Conservation (phyloP, 2,329 filamentous ascomycete genomes). For the Aspergillus transmontanensis region DNA sequence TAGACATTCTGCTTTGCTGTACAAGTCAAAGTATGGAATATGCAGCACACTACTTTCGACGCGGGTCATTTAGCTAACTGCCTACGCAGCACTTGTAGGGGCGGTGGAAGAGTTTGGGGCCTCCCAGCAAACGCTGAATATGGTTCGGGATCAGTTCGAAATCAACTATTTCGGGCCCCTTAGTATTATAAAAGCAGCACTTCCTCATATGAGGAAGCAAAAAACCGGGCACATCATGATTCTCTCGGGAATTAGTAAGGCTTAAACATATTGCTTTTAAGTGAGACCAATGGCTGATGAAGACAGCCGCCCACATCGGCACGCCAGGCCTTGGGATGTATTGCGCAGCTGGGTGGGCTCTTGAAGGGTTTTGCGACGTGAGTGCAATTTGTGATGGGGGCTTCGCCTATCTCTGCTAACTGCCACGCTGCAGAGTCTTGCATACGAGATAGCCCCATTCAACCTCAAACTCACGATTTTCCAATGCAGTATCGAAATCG, state of each 20-base stretch:
- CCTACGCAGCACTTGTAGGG: conserved; percentile 71
- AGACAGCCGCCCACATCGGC: conserved; percentile 76
- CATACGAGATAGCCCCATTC: conserved; percentile 95
- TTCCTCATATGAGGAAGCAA: conserved; percentile 78
- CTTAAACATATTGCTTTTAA: background rate
- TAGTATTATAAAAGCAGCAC: conserved; percentile 87
- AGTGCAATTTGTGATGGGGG: conserved; percentile 9
- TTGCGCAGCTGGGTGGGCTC: conserved; percentile 88
- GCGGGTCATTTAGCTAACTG: conserved; percentile 13
- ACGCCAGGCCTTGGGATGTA: conserved; percentile 90
- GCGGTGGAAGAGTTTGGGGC: conserved; percentile 87
- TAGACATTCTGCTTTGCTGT: conserved; percentile 90
- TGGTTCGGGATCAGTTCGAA: conserved; percentile 91
- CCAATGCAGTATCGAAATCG: conserved; percentile 91
- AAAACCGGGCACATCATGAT: conserved; percentile 88
- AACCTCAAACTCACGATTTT: conserved; percentile 96
- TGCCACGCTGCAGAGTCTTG: conserved; percentile 61
- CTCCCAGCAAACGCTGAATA: conserved; percentile 69
- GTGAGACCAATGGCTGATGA: conserved; percentile 20
- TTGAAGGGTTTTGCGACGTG: conserved; percentile 93
- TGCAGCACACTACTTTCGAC: background rate
- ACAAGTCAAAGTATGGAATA: conserved; percentile 72
- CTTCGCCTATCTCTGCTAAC: conserved; percentile 12
- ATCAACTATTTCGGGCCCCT: conserved; percentile 93
- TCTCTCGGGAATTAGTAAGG: conserved; percentile 75